A percentile compares a stretch with the other conserved stretches of the same genome.
These are phyloP conservation scores for Vanilla planifolia DNA, from an alignment of 106 monocot species.

Conservation along the genomic window DNA sequence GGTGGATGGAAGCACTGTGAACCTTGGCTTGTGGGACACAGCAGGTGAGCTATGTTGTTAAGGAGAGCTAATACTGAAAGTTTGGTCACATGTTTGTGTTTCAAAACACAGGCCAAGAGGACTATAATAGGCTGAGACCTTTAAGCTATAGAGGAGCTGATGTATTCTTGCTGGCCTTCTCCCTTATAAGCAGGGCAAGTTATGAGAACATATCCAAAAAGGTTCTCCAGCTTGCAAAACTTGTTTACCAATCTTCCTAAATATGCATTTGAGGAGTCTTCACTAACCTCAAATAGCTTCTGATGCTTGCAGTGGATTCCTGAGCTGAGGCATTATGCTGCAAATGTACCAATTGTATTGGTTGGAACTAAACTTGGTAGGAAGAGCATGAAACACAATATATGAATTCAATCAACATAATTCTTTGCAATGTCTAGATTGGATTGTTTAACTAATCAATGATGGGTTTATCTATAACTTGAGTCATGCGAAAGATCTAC, in stretches of 20 bases:
- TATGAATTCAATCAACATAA: neutral
- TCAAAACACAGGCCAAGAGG: slow-evolving; percentile 55
- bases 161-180: slow-evolving; percentile 78
- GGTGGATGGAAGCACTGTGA: slow-evolving; percentile 76
- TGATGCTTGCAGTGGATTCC: slow-evolving; percentile 48
- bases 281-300: neutral
- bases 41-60: slow-evolving; percentile 31
- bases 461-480: no score
- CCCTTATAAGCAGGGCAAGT: slow-evolving; percentile 69
- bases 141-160: slow-evolving; percentile 94
- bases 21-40: slow-evolving; percentile 83
- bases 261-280: neutral
- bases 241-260: neutral
- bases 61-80: neutral
- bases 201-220: slow-evolving; percentile 78
- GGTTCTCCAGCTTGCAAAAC: slow-evolving; percentile 13
- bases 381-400: neutral
- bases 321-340: slow-evolving; percentile 74
- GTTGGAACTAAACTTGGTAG: slow-evolving; percentile 79
- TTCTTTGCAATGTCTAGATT: neutral
- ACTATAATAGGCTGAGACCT: slow-evolving; percentile 73
- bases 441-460: neutral
- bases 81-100: neutral
- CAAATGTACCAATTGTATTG: slow-evolving; percentile 61
- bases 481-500: neutral